Evolutionary conservation across 352 stramenopile species (phyloP).

Genomic region (Globisporangium recalcitrans): DNA sequence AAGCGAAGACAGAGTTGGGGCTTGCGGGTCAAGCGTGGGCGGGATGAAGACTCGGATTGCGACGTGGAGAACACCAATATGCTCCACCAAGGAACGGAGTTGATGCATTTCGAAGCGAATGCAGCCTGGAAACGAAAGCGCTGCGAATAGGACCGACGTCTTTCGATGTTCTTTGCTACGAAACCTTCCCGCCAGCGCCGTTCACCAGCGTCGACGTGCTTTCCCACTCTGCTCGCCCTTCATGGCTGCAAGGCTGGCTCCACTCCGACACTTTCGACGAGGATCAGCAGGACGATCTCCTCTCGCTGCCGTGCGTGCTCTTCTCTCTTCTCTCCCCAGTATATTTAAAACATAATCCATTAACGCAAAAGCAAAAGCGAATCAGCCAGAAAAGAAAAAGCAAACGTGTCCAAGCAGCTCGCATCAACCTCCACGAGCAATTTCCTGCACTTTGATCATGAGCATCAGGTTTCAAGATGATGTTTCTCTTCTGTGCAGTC

Average conservation of each 20-base stretch:
- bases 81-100: conserved; percentile 11
- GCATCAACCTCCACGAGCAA: background rate
- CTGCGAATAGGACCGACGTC: conserved; percentile 30
- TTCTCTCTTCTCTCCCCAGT: conserved; percentile 15
- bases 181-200: background rate
- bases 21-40: conserved; percentile 47
- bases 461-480: background rate
- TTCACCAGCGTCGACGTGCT: background rate
- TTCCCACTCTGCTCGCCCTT: no score
- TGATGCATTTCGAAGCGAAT: conserved; percentile 38
- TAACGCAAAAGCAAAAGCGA: background rate
- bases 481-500: background rate
- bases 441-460: background rate
- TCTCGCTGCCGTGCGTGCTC: background rate
- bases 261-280: background rate
- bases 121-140: conserved; percentile 62
- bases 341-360: conserved; percentile 29
- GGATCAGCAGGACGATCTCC: background rate
- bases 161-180: background rate
- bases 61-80: conserved; percentile 32
- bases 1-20: conserved; percentile 44
- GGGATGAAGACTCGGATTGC: conserved; percentile 32
- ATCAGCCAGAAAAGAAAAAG: background rate
- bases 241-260: no score
- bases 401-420: background rate